Evolutionary conservation across 306 rosid genomes (phyloP).

Genomic region (Lathyrus aphaca): DNA sequence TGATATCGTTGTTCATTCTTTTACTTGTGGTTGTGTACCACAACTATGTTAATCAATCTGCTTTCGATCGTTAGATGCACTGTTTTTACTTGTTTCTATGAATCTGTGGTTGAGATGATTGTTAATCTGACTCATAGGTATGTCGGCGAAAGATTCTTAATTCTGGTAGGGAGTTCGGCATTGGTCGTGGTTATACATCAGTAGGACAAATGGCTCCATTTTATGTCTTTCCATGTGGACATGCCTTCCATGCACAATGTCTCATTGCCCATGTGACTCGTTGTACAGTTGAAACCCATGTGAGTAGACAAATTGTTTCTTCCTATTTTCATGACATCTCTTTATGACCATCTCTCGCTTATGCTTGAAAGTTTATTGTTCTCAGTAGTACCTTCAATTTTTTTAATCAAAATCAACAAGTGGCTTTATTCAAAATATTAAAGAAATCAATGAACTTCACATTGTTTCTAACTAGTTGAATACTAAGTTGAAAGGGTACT

Average conservation of each 20-base stretch:
- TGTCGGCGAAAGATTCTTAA: conserved; percentile 80
- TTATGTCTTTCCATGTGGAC: conserved; percentile 95
- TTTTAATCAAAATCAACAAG: conserved; percentile 6
- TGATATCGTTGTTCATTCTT: conserved; percentile 20
- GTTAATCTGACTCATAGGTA: conserved; percentile 56
- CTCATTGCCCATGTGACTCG: conserved; percentile 94
- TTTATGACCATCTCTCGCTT: conserved; percentile 11
- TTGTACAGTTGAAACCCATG: conserved; percentile 73
- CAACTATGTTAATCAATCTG: conserved; percentile 2
- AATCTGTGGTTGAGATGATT: conserved; percentile 33
- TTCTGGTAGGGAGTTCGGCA: conserved; percentile 71
- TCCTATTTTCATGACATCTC: conserved; percentile 8
- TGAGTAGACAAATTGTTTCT: conserved; percentile 42
- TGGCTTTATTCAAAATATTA: background rate
- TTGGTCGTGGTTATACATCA: conserved; percentile 70
- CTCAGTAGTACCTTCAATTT: conserved; percentile 12
- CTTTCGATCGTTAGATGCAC: background rate
- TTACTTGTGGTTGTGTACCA: conserved; percentile 26
- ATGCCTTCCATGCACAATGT: conserved; percentile 89
- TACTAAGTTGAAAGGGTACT: conserved; percentile 17
- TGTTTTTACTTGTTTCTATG: background rate
- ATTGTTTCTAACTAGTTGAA: conserved; percentile 25
- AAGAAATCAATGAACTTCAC: conserved; percentile 13
- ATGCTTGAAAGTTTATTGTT: conserved; percentile 32
- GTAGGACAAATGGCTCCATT: conserved; percentile 94